Base-by-base conservation (phyloP, 306 rosid genomes). In the Carpinus fangiana region DNA sequence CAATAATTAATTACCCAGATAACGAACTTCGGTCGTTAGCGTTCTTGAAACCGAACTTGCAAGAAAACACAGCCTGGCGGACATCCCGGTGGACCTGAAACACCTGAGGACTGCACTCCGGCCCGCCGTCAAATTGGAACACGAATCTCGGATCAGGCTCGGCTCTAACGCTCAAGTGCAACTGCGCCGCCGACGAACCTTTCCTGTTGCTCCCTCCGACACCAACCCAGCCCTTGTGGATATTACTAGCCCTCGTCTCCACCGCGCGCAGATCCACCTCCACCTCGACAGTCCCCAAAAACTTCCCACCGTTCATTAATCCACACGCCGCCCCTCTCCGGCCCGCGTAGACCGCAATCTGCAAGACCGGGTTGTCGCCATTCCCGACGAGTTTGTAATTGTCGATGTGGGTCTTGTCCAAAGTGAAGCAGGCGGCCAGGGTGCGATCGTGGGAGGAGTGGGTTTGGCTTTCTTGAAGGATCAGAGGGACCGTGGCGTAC, bases 111-210 rank as follows among this genome's bases (percentile, higher is more conserved):
- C 93, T 90, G 21, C 96, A 90, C 43, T 90, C 96, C 0, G 96
- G 96, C 26, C 88, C 96, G 2, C 91, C 93, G 43, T 87, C 96
- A 75, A 90, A 90, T 82, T 84, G 93, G 16, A 90, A 90, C 2
- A 90, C 96, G 73, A 90, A 90, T 66, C 96, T 53, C 12, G 93
- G 93, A 79, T 90, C 93, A 8, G 95, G 94, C 70, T 90, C 93
- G 0, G 95, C 90, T 64, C 75, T 80, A 8, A 92, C 93, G 76
- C 84, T 92, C 79, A 90, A 73, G 72, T 90, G 89, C 28, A 90
- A 89, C 79, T 88, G 93, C 1, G 93, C 91, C 13, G 93, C 91
- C 17, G 80, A 80, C 0, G 89, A 82, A 75, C 77, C 85, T 59
- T 85, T 87, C 56, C 12, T 85, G 87, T 41, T 85, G 1, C 87